Conservation (phyloP, 2,329 filamentous ascomycete genomes). For the Hymenoscyphus fructigenus region DNA sequence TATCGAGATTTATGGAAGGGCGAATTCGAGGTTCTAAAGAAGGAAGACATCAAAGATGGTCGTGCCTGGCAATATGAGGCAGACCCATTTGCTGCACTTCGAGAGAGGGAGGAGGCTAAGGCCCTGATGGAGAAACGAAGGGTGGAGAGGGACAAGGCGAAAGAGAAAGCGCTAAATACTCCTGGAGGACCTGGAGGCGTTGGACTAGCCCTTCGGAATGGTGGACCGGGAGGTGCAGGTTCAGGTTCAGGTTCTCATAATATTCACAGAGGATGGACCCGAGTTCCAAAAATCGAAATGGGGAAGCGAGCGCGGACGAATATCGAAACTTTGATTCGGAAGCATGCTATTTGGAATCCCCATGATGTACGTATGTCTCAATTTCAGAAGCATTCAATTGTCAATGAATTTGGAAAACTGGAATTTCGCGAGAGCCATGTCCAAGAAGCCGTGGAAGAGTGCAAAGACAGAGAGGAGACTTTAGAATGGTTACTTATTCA, state of each 20-base stretch:
- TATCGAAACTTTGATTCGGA: conserved; percentile 76
- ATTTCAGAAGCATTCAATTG: conserved; percentile 55
- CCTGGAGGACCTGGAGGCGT: conserved; percentile 52
- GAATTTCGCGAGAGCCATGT: conserved; percentile 89
- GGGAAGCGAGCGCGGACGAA: conserved; percentile 75
- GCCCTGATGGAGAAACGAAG: conserved; percentile 76
- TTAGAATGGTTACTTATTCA: conserved; percentile 96
- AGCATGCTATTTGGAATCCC: conserved; percentile 84
- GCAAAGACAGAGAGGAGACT: conserved; percentile 88
- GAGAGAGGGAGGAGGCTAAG: conserved; percentile 77
- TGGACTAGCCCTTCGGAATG: conserved; percentile 51
- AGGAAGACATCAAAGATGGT: conserved; percentile 74
- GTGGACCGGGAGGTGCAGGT: conserved; percentile 39
- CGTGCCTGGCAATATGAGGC: conserved; percentile 91
- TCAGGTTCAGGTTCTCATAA: conserved; percentile 37
- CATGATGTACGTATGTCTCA: conserved; percentile 66
- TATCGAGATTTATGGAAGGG: conserved; percentile 89
- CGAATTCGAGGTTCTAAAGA: conserved; percentile 80
- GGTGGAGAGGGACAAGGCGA: conserved; percentile 65
- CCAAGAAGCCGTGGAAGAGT: conserved; percentile 82
- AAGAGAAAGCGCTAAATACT: conserved; percentile 66
- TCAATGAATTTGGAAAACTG: conserved; percentile 73
- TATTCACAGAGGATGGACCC: conserved; percentile 72
- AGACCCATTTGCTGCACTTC: conserved; percentile 82
- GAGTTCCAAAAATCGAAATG: conserved; percentile 90